Evolutionary conservation across 2,329 filamentous ascomycete species (phyloP), one percentile per base, ranked within the genome.

Genomic region (Stachybotrys elegans): DNA sequence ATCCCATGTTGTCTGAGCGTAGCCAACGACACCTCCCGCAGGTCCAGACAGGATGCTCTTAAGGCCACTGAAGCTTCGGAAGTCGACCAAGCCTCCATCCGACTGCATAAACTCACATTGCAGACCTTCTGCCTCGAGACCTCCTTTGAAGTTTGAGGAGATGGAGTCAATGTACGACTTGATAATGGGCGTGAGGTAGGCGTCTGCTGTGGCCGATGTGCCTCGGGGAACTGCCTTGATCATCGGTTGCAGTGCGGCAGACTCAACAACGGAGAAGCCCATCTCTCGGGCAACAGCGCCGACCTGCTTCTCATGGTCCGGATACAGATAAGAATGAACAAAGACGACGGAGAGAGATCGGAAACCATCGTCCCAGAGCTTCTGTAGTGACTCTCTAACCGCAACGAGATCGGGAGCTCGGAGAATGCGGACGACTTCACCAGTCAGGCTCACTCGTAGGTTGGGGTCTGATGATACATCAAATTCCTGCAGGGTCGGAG

Each of bases 11-110:
- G 86, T 88, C 12, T 84, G 70, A 4, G 85, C 84, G 60, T 88
- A 88, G 3, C 86, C 86, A 1, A 89, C 84, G 1, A 89, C 85
- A 38, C 86, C 86, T 14, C 84, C 86, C n/a, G 86, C 86, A 5
- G 86, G 86, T 0, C 86, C 86, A 2, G 81, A 86, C 0, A 90
- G 62, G 32, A 90, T 86, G 1, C 83, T 83, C 49, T 79, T 76
- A 6, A 88, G 64, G 0, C 85, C 86, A 14, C 79, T 83, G 57
- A 89, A 88, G 43, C 72, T 76, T 48, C 75, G 70, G 5, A 80
- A 77, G 51, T 81, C 76, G 1, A 69, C 66, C 2, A 76, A 57
- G 0, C 71, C 49, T 39, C 43, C 45, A 20, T 36, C 40, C 43
- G 23, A 50, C 46, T n/a, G 49, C 44, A 22, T 42, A 45, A 46